Evolutionary conservation across 106 monocot genomes (phyloP), one percentile per base, ranked within the genome.

Genomic region (Apostasia ramifera): DNA sequence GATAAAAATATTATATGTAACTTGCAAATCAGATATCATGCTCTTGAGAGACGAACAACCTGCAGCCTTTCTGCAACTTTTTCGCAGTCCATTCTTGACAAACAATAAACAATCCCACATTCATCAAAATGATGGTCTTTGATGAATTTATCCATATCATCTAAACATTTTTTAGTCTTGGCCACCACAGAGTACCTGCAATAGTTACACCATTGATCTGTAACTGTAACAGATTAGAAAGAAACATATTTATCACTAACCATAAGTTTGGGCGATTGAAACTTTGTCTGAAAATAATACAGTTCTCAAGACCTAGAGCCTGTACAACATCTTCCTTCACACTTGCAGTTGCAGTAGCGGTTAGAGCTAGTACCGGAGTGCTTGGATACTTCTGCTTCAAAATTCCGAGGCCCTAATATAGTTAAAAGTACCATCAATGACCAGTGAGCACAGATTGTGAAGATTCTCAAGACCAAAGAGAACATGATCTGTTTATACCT

Each of bases 291-390:
- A 98, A 98, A 79, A 98, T 56, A 72, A 98, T 83, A 76, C 98
- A 98, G 62, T 98, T 90, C 47, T 76, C 71, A 61, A 98, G 87
- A 53, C 93, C 93, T 71, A 98, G 85, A 79, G 93, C 98, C 75
- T 93, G 98, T 57, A 98, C 98, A 73, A 98, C 98, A 85, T 98
- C 98, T 87, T 93, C 98, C 75, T 87, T 98, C 39, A 98, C 98
- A 78, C 93, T 90, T 42, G 85, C 85, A 63, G 98, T 98, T 71
- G 98, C 98, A 78, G 98, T 98, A 72, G 98, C 98, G 63, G 98
- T 98, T 63, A 98, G 60, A 76, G 98, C 98, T 70, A 98, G 58
- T 52, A 98, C 98, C n/a, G 98, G 90, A 40, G 82, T 85, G 41
- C 66, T 79, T 58, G 86, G 85, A 57, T 87, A 98, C 74, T 85